Conservation (phyloP, 306 rosid genomes). For the Lablab purpureus region DNA sequence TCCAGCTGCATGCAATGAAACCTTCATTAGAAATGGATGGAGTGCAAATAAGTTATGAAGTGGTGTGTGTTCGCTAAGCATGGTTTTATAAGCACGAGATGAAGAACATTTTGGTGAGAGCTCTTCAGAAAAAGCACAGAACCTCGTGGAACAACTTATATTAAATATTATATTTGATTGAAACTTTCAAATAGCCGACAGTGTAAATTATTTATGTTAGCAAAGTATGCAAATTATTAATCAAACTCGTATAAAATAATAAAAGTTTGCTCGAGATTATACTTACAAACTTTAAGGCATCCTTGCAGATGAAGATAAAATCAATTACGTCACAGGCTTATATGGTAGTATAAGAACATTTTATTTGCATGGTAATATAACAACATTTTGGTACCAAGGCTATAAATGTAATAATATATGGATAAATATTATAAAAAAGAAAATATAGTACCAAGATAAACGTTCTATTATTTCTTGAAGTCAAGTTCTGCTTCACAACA, state of each 20-base stretch:
- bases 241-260: not conserved
- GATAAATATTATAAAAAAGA: no score
- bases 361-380: no score
- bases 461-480: not conserved
- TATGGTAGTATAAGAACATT: no score
- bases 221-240: not conserved
- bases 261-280: not conserved
- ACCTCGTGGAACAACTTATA: not conserved
- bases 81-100: not conserved
- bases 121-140: not conserved
- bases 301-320: not conserved
- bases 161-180: not conserved
- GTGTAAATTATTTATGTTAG: not conserved
- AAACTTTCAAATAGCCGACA: not conserved
- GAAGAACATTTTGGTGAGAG: conserved; percentile 9
- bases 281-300: not conserved
- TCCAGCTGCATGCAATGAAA: conserved; percentile 52
- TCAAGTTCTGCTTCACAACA: not conserved
- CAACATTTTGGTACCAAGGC: no score
- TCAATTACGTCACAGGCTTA: not conserved
- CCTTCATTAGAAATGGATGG: not conserved
- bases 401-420: no score
- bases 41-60: not conserved
- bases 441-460: not conserved
- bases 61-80: not conserved